Base-by-base conservation (phyloP, 371 early-diverging fungal species). In the Parasitella parasitica region DNA sequence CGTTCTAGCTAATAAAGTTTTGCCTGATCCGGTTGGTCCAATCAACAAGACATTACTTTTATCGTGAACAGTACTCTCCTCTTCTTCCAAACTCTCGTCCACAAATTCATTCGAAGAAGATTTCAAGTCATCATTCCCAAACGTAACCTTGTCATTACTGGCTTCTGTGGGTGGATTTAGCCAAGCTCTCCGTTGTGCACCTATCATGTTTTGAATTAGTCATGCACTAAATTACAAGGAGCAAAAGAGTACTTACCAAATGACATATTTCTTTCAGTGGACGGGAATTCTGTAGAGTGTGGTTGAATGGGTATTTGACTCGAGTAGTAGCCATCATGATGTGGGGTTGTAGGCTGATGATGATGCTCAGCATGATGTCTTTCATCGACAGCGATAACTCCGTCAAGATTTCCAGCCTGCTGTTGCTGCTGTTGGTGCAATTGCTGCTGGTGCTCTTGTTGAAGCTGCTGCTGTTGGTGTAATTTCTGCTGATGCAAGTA, bases 21-120 rank as follows among this genome's bases (percentile, higher is more conserved):
- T 94, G 22, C 69, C 69, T 73, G 92, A 92, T 1, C 94, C 94
- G 2, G 93, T 90, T 0, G 96, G 96, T 2, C 96, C 96, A 11
- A 94, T 66, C 54, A 95, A 62, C 9, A 95, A 74, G 2, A 95
- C 91, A 57, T 94, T 94, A 77, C 94, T 94, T 71, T 95, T 95
- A 43, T 95, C 96, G 54, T 90, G 82, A 46, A 87, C 72, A 0
- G 90, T 78, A n/a, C 38, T 26, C 32, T 77, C 67, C 30, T 71
- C 63, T 34, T 49, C 67, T 2, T 24, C 26, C 6, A 4, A 24
- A 8, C n/a, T 35, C 20, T 57, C 48, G 37, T 64, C 69, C 13
- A 66, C 35, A 4, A 54, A 51, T 7, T 20, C 22, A 22, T 11
- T 15, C 6, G 28, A 13, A n/a, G 26, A 22, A 2, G 28, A 1